phyloP scores from a whole-genome alignment of 2,329 filamentous ascomycete genomes.

The Microascus cirrosus region DNA sequence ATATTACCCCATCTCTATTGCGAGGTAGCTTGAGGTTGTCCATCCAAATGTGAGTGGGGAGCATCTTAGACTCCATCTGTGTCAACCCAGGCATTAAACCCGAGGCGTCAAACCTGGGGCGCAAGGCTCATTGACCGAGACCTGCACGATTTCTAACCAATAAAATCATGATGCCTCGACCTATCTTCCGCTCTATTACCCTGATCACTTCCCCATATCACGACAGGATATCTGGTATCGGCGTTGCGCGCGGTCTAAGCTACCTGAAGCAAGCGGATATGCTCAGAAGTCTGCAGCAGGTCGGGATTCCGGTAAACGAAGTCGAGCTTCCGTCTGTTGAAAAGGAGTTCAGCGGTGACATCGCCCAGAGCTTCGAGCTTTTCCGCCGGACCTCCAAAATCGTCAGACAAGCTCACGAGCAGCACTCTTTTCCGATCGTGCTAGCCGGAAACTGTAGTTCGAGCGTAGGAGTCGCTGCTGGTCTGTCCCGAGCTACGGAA shows the following conservation, averaged over 20 bases:
- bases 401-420: conserved; percentile 15
- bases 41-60: too few species aligned
- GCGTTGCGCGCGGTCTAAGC: conserved; percentile 21
- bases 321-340: not conserved
- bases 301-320: conserved; percentile 18
- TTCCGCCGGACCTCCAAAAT: conserved; percentile 21
- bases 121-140: too few species aligned
- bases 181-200: conserved; percentile 14
- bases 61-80: too few species aligned
- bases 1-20: too few species aligned
- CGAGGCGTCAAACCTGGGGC: too few species aligned
- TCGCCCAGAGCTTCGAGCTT: conserved; percentile 25
- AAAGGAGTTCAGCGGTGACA: conserved; percentile 22
- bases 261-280: conserved; percentile 15
- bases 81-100: too few species aligned
- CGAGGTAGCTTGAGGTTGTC: too few species aligned
- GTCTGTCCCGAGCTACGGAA: conserved; percentile 11
- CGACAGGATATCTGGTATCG: conserved; percentile 21
- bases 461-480: conserved; percentile 22
- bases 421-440: conserved; percentile 22
- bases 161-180: not conserved
- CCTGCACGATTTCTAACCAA: too few species aligned
- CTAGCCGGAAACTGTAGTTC: conserved; percentile 26
- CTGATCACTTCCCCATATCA: conserved; percentile 27
- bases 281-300: not conserved